Base-by-base conservation (phyloP, 2,329 filamentous ascomycete genomes). In the Ceratocystis ficicola region DNA sequence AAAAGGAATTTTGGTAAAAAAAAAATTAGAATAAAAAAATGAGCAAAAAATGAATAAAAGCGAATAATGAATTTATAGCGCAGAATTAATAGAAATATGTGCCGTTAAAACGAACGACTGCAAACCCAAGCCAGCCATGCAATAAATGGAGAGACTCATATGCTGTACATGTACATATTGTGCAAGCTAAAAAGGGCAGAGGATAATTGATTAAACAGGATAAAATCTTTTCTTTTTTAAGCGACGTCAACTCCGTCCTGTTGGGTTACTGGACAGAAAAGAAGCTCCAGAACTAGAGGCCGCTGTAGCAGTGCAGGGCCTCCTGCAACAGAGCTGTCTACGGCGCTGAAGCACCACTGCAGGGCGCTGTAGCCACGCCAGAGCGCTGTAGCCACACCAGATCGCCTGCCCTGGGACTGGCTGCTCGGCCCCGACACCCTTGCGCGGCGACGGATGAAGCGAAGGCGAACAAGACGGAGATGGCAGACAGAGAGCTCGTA, bases 221-320 rank as follows among this genome's bases (percentile, higher is more conserved):
- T 48, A 48, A 48, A 20, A 48, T 2, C 2, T 48, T 0, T n/a
- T 48, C 17, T 10, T 30, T 44, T 62, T 66, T 66, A 66, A 66
- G 65, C 65, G 65, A 66, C 65, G 65, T 66, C 65, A 41, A 66
- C 65, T 60, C 17, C 60, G 50, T 22, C 2, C n/a, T 10, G 12
- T 59, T 59, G 52, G 52, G 52, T 12, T 41, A 10, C 36, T 41
- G 36, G 36, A 41, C 36, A 12, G 32, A 12, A 12, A 41, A 10
- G 1, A 41, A 41, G 36, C 3, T 12, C 3, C 36, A 41, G 36
- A 41, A 0, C 36, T 12, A 41, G 8, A 41, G 36, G 10, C 36
- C 36, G 12, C 36, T 36, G 3, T 12, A 41, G 36, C 36, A 41
- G 4, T 10, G 3, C 36, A 36, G 32, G 32, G 32, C 32, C 32